phyloP scores from a whole-genome alignment of 306 rosid genomes.

The Potentilla sterilis region DNA sequence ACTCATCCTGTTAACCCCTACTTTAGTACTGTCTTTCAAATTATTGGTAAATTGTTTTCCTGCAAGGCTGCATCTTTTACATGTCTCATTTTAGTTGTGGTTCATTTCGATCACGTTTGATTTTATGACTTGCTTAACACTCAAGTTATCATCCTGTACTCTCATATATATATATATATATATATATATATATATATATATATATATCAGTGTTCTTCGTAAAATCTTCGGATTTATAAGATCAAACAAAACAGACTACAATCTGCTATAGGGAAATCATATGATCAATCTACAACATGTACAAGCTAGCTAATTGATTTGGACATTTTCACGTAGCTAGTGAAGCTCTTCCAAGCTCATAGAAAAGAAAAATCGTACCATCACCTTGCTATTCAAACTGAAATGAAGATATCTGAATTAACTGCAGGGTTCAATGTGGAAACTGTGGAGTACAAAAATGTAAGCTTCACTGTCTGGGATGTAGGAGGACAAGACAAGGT shows the following conservation, averaged over 20 bases:
- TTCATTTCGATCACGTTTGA: background rate
- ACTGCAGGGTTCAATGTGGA: slow-evolving; percentile 76
- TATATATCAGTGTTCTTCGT: background rate
- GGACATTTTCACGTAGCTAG: background rate
- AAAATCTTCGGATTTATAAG: background rate
- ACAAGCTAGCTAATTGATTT: background rate
- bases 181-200: too few relatives aligned
- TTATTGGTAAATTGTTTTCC: background rate
- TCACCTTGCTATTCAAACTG: background rate
- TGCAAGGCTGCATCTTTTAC: background rate
- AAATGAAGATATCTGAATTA: background rate
- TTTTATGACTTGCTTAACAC: background rate
- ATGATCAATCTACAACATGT: background rate
- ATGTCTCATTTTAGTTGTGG: background rate
- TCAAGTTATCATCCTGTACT: background rate
- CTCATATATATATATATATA: too few relatives aligned
- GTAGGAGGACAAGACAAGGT: slow-evolving; percentile 96
- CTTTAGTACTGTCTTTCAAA: background rate
- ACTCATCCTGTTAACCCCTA: background rate
- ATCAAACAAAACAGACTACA: background rate
- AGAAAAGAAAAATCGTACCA: background rate
- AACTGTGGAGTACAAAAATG: slow-evolving; percentile 84
- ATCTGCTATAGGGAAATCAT: background rate
- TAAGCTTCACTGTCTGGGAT: slow-evolving; percentile 92
- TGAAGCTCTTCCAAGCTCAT: background rate